Evolutionary conservation across 352 stramenopile species (phyloP).

Genomic region (Phytophthora ohioensis): DNA sequence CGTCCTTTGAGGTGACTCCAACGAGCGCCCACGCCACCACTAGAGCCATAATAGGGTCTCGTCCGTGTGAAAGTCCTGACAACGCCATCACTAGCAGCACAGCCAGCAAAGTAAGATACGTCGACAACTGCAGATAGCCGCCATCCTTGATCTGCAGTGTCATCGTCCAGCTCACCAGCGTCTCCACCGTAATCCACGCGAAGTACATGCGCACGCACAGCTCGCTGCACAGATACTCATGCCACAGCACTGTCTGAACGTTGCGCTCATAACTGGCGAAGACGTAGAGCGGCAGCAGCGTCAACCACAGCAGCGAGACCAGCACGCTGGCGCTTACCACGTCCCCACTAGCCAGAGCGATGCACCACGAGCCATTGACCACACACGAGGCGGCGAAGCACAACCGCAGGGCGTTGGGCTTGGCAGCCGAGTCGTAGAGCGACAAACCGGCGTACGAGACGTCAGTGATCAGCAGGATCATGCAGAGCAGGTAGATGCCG

Average conservation of each 20-base stretch:
- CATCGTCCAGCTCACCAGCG: constrained; percentile 65
- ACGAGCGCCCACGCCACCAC: constrained; percentile 63
- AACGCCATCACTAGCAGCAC: constrained; percentile 54
- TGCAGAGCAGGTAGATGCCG: constrained; percentile 70
- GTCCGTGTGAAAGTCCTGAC: constrained; percentile 54
- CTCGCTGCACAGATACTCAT: constrained; percentile 68
- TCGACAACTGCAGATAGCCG: constrained; percentile 48
- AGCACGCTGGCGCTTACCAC: constrained; percentile 51
- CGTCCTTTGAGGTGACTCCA: constrained; percentile 55
- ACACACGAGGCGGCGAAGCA: constrained; percentile 67
- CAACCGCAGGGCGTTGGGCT: constrained; percentile 55
- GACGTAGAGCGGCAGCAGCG: constrained; percentile 70
- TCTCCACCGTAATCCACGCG: constrained; percentile 64
- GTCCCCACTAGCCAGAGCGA: constrained; percentile 55
- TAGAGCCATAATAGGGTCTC: constrained; percentile 63
- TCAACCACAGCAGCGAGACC: constrained; percentile 68
- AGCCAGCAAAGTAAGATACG: constrained; percentile 58
- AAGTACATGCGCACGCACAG: constrained; percentile 74
- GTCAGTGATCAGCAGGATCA: constrained; percentile 64
- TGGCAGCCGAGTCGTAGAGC: constrained; percentile 57
- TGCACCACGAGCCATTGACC: constrained; percentile 59
- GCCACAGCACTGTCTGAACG: constrained; percentile 56
- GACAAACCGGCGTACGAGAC: constrained; percentile 55
- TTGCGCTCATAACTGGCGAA: constrained; percentile 63
- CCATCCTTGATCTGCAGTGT: constrained; percentile 48